Conservation (phyloP, 345 rosid genomes). For the Limnanthes douglasii region DNA sequence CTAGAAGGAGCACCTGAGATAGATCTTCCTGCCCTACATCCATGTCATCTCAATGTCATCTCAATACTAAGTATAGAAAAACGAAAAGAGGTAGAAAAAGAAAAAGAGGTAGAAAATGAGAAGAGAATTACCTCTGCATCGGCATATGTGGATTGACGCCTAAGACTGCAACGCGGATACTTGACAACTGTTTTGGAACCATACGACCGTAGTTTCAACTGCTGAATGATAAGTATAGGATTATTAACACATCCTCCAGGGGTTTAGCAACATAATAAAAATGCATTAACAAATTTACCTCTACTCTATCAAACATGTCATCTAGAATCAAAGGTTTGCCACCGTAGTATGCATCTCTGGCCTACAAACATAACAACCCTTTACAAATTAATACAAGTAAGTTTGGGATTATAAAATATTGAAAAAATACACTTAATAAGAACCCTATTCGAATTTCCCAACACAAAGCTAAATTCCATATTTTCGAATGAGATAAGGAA, state of each 20-base stretch:
- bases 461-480: no score
- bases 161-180: conserved; percentile 93
- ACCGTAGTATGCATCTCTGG: conserved; percentile 75
- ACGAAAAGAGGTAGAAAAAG: conserved; percentile 1
- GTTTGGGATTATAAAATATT: no score
- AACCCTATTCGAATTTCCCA: no score
- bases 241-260: no score
- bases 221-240: no score
- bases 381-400: no score
- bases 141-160: conserved; percentile 67
- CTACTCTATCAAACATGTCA: conserved; percentile 96
- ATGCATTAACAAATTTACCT: conserved; percentile 29
- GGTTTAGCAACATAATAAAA: not conserved
- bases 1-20: conserved; percentile 74
- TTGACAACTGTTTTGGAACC: conserved; percentile 87
- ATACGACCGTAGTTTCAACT: conserved; percentile 77
- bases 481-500: no score
- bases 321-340: conserved; percentile 80
- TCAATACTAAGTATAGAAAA: conserved; percentile 5
- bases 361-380: no score
- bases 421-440: no score
- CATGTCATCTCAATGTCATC: conserved; percentile 49
- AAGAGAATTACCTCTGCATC: conserved; percentile 78
- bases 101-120: not conserved
- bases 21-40: conserved; percentile 97